Percentiles rank a stretch among this genome's conserved stretches.
Conservation (phyloP, 1,284 basidiomycete species). For the Inonotus obliquus region DNA sequence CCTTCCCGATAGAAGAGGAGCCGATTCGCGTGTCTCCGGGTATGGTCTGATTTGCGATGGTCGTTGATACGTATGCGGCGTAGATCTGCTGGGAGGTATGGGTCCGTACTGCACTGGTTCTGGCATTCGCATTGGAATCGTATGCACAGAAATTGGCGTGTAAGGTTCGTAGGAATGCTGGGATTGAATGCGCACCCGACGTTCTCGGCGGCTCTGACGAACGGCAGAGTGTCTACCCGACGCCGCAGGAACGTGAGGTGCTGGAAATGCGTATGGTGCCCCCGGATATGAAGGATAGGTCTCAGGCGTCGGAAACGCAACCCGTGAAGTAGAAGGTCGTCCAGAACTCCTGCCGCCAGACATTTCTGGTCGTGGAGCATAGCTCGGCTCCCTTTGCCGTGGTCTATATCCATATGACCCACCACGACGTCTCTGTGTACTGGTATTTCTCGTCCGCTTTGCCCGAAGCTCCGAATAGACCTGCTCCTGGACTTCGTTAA, state of each 20-base stretch:
- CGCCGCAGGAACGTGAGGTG: not conserved
- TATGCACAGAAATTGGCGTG: not conserved
- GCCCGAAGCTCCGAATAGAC: slow-evolving; percentile 1
- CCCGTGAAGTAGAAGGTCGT: not conserved
- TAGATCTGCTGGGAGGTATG: not conserved
- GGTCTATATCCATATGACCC: not conserved
- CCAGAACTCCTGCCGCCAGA: not conserved
- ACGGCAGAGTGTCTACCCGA: not conserved
- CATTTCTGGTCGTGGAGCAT: not conserved
- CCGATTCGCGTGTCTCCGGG: not conserved
- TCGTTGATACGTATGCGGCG: not conserved
- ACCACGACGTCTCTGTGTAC: not conserved
- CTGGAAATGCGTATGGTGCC: not conserved
- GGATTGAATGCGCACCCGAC: not conserved
- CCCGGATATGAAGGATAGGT: not conserved
- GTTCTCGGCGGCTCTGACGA: not conserved
- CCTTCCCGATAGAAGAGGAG: not conserved
- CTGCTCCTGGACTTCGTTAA: not conserved
- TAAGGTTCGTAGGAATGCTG: not conserved
- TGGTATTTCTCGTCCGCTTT: not conserved
- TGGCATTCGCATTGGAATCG: not conserved
- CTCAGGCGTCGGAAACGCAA: not conserved
- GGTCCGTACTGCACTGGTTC: not conserved
- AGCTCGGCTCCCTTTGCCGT: not conserved
- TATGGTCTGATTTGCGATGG: not conserved